Percentiles rank a stretch among this genome's conserved stretches.
These are phyloP conservation scores for Penicillium expansum DNA, from an alignment of 2,329 filamentous ascomycete species.

Conservation along the genomic window DNA sequence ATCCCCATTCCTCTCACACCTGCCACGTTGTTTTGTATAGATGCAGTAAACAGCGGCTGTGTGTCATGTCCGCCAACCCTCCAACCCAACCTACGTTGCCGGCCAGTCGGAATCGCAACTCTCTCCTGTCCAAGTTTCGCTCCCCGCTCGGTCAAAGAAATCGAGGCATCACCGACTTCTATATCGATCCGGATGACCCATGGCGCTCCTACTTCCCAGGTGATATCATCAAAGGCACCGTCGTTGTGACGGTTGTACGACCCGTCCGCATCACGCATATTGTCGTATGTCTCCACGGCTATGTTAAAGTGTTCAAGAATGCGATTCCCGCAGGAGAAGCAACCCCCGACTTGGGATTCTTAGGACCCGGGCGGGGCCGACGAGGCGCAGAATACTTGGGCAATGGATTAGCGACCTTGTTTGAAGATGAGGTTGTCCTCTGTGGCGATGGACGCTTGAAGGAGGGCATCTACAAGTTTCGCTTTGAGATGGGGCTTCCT, in stretches of 20 bases:
- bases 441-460: constrained; percentile 63
- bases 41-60: constrained; percentile 30
- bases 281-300: constrained; percentile 61
- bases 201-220: constrained; percentile 62
- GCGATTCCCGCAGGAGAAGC: constrained; percentile 56
- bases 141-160: constrained; percentile 53
- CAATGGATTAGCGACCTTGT: constrained; percentile 63
- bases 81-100: constrained; percentile 33
- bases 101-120: constrained; percentile 42
- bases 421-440: constrained; percentile 63
- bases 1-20: constrained; percentile 7
- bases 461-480: constrained; percentile 65
- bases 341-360: constrained; percentile 48
- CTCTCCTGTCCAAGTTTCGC: constrained; percentile 54
- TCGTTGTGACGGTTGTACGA: constrained; percentile 59
- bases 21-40: constrained; percentile 31
- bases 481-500: constrained; percentile 62
- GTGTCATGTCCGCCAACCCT: constrained; percentile 45
- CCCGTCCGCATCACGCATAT: constrained; percentile 63
- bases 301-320: constrained; percentile 64
- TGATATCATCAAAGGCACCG: constrained; percentile 59
- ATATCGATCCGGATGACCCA: constrained; percentile 61
- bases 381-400: constrained; percentile 57
- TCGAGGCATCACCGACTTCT: constrained; percentile 60
- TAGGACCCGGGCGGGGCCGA: constrained; percentile 55